phyloP scores from a whole-genome alignment of 768 basidiomycete species.

The Tricholoma furcatifolium region DNA sequence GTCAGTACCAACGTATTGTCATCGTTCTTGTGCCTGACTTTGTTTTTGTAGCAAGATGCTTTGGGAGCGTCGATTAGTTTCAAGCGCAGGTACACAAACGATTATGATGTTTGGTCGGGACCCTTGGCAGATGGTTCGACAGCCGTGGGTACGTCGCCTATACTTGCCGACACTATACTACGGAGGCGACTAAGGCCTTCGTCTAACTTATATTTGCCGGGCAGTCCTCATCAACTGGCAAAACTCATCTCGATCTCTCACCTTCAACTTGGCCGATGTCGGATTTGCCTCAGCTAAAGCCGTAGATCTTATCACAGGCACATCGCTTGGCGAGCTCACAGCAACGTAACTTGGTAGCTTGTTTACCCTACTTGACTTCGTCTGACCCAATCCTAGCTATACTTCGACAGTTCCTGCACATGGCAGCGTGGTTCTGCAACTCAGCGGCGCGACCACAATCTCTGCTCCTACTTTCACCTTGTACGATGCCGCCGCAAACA shows the following conservation, averaged over 20 bases:
- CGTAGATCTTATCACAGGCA: constrained; percentile 38
- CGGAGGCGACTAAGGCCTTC: background rate
- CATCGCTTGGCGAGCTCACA: constrained; percentile 33
- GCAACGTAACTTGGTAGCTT: constrained; percentile 29
- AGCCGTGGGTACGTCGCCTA: constrained; percentile 34
- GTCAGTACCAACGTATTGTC: constrained; percentile 21
- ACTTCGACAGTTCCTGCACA: constrained; percentile 35
- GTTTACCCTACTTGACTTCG: background rate
- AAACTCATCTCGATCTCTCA: constrained; percentile 34
- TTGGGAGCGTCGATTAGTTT: constrained; percentile 44
- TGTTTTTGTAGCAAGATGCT: constrained; percentile 38
- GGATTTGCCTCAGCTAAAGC: constrained; percentile 40
- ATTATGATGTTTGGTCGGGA: constrained; percentile 48
- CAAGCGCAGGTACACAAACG: constrained; percentile 47
- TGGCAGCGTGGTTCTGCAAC: constrained; percentile 36
- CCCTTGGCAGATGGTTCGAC: constrained; percentile 47
- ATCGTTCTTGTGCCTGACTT: background rate
- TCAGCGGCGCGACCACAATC: constrained; percentile 25
- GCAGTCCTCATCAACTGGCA: constrained; percentile 48
- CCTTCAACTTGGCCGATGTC: constrained; percentile 41
- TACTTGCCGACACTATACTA: background rate
- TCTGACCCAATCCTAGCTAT: constrained; percentile 24
- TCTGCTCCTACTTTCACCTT: constrained; percentile 30
- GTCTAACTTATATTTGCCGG: background rate
- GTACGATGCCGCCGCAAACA: constrained; percentile 33